Percentiles rank a stretch among this genome's conserved stretches.
Conservation (phyloP, 2,329 filamentous ascomycete genomes). For the Penicillium digitatum region DNA sequence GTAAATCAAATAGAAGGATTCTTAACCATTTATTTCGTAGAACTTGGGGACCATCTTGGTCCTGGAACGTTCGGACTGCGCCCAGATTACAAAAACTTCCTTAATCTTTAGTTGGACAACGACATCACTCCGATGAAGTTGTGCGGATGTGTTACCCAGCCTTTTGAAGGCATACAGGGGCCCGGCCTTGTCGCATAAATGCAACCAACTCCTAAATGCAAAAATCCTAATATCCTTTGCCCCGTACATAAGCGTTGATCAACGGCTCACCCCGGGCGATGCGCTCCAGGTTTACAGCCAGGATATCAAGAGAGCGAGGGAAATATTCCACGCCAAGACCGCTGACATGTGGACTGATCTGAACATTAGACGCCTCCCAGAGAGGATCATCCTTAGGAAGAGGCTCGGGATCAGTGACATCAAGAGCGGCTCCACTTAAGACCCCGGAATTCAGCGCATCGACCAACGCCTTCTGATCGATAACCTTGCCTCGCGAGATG, state of each 20-base stretch:
- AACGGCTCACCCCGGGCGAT: slow-evolving; percentile 52
- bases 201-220: not conserved
- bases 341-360: slow-evolving; percentile 66
- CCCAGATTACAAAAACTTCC: too few relatives aligned
- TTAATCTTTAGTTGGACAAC: not conserved
- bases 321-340: slow-evolving; percentile 53
- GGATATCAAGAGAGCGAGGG: slow-evolving; percentile 55
- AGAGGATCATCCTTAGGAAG: slow-evolving; percentile 64
- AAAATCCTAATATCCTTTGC: slow-evolving; percentile 55
- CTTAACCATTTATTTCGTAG: too few relatives aligned
- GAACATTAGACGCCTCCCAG: slow-evolving; percentile 66
- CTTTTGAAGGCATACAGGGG: not conserved
- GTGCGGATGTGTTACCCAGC: too few relatives aligned
- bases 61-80: not conserved
- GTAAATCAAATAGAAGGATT: too few relatives aligned
- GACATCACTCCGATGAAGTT: not conserved
- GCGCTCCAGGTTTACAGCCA: slow-evolving; percentile 55
- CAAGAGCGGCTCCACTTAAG: slow-evolving; percentile 65
- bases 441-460: slow-evolving; percentile 54
- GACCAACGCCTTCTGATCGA: slow-evolving; percentile 61
- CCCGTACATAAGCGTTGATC: slow-evolving; percentile 60
- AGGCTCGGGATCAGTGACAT: slow-evolving; percentile 77
- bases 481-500: slow-evolving; percentile 63
- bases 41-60: not conserved
- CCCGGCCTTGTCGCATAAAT: not conserved